Percentiles rank a stretch among this genome's conserved stretches.
Evolutionary conservation across 2,329 filamentous ascomycete species (phyloP).

Genomic region (Lecanicillium sp.): DNA sequence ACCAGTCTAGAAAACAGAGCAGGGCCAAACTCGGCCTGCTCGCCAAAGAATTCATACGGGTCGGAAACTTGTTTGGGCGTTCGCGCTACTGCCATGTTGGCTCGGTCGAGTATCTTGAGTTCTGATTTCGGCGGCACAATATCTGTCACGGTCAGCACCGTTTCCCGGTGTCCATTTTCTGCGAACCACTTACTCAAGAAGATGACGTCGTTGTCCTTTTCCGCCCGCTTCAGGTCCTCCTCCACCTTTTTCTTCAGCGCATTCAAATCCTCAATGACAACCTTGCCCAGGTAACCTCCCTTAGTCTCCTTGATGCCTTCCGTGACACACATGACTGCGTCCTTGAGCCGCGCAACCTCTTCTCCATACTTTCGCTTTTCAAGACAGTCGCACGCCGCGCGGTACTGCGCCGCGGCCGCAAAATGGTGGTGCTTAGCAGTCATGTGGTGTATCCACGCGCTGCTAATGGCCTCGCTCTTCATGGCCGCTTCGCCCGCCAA

Average conservation of each 20-base stretch:
- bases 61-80: conserved; percentile 76
- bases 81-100: conserved; percentile 76
- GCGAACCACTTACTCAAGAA: conserved; percentile 59
- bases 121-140: conserved; percentile 84
- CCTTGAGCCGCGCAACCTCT: conserved; percentile 78
- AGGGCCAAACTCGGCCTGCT: conserved; percentile 71
- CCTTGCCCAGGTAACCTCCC: conserved; percentile 67
- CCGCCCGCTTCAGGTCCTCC: conserved; percentile 84
- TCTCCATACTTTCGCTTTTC: conserved; percentile 95
- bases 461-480: conserved; percentile 82
- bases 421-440: conserved; percentile 97
- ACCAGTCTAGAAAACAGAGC: conserved; percentile 87
- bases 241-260: conserved; percentile 74
- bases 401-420: conserved; percentile 87
- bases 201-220: conserved; percentile 95
- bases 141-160: conserved; percentile 40
- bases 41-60: conserved; percentile 72
- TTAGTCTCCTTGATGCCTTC: conserved; percentile 80
- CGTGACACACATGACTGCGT: conserved; percentile 74
- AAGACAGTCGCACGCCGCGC: conserved; percentile 81
- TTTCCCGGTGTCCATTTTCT: too few relatives aligned
- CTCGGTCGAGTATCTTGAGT: conserved; percentile 75
- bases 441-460: conserved; percentile 96
- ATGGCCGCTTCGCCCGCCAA: conserved; percentile 77
- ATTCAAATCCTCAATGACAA: conserved; percentile 74